A percentile compares a stretch with the other conserved stretches of the same genome.
phyloP scores from a whole-genome alignment of 2,329 filamentous ascomycete genomes.

The Lasiodiplodia theobromae region DNA sequence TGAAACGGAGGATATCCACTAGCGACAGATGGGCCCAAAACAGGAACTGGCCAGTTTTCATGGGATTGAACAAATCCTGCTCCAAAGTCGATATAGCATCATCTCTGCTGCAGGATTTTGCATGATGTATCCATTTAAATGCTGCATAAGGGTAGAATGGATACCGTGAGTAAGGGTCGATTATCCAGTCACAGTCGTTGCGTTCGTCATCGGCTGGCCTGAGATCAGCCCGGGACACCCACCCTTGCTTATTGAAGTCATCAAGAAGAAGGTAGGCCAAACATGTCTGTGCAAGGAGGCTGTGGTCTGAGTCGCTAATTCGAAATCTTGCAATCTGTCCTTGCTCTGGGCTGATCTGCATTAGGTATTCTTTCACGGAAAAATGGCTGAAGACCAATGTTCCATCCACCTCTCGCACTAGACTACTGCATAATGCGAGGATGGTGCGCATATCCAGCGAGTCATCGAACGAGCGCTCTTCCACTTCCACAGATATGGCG shows the following conservation, averaged over 20 bases:
- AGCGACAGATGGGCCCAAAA: not conserved
- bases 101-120: not conserved
- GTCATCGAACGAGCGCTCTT: not conserved
- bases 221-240: not conserved
- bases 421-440: not conserved
- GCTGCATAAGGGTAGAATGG: not conserved
- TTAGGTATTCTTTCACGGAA: slow-evolving; percentile 3
- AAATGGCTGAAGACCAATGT: not conserved
- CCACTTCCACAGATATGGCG: not conserved
- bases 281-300: not conserved
- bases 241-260: not conserved
- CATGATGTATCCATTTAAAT: not conserved
- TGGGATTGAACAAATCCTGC: not conserved
- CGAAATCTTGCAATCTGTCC: not conserved
- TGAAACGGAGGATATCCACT: too few species aligned
- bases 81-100: not conserved
- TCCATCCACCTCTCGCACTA: not conserved
- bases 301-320: not conserved
- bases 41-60: not conserved
- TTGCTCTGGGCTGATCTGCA: not conserved
- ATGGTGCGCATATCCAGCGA: not conserved
- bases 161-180: too few species aligned
- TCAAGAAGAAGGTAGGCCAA: not conserved
- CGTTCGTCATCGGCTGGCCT: not conserved
- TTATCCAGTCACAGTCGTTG: not conserved